Evolutionary conservation across 352 stramenopile genomes (phyloP), one percentile per base, ranked within the genome.

Genomic region (Globisporangium lucens): DNA sequence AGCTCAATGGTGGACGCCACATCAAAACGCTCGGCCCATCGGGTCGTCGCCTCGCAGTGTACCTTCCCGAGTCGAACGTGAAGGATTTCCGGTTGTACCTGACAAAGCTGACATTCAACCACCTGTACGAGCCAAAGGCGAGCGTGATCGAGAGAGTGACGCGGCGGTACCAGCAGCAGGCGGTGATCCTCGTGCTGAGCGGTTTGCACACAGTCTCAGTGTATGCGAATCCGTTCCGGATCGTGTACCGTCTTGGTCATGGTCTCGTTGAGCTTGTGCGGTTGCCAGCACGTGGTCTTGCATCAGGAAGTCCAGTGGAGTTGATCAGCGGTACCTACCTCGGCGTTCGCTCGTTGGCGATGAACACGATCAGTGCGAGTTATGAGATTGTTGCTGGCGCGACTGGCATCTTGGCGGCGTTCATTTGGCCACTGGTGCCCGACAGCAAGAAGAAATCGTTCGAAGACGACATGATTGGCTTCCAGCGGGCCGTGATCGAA

Each of bases 321-420:
- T 68, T 96, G 13, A 79, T 96, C 66, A 93, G 79, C 66, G 89
- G 89, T 5, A 73, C 89, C 12, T 96, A 96, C 61, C 71, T 96
- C 17, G 89, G 89, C 56, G 85, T 96, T 5, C 82, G 87, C 6
- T 94, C 87, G 13, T 71, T 96, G 27, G 89, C 85, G 1, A 96
- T 95, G 89, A 96, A 96, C 62, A 89, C 83, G 4, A 96, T 96
- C 71, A 96, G 89, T 67, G 89, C 87, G 22, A 90, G 87, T 9
- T 96, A 96, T 68, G 89, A 96, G 70, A 94, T 94, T 57, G 83
- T 96, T 8, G 89, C 89, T 0, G 89, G 89, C 15, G 85, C 82
- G 17, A 90, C 84, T 0, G 89, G 84, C 2, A 91, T 95, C 52
- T 69, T 95, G 0, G 76, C 81, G n/a, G 85, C 83, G n/a, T 56